Evolutionary conservation across 2,329 filamentous ascomycete genomes (phyloP).

Genomic region (Fusarium siculi): DNA sequence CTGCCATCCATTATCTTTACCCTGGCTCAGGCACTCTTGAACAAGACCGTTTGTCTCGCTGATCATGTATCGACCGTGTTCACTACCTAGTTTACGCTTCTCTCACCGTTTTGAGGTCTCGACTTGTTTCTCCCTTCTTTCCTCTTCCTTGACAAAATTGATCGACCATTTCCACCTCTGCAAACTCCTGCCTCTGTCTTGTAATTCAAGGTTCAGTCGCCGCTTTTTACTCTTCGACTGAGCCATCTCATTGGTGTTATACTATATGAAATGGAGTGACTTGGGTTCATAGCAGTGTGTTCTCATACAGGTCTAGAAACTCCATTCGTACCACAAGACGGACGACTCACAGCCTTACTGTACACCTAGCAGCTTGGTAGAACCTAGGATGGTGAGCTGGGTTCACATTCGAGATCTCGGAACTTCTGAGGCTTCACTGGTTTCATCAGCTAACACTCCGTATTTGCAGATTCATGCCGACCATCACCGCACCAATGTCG

Average conservation of each 20-base stretch:
- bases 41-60: not conserved
- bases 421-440: not conserved
- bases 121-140: not conserved
- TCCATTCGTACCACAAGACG: not conserved
- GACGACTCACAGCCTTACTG: not conserved
- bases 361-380: not conserved
- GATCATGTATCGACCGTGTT: not conserved
- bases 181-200: not conserved
- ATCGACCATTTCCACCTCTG: not conserved
- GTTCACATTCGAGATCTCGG: not conserved
- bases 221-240: not conserved
- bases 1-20: not conserved
- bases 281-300: not conserved
- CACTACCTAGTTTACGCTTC: not conserved
- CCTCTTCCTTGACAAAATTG: not conserved
- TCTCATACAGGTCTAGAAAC: not conserved
- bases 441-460: not conserved
- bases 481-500: not conserved
- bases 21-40: not conserved
- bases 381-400: not conserved
- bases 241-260: not conserved
- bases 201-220: not conserved
- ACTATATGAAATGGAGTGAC: not conserved
- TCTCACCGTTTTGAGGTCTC: not conserved
- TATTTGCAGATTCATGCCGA: not conserved